Evolutionary conservation across 192 early-diverging fungal genomes (phyloP).

Genomic region (Podila verticillata): DNA sequence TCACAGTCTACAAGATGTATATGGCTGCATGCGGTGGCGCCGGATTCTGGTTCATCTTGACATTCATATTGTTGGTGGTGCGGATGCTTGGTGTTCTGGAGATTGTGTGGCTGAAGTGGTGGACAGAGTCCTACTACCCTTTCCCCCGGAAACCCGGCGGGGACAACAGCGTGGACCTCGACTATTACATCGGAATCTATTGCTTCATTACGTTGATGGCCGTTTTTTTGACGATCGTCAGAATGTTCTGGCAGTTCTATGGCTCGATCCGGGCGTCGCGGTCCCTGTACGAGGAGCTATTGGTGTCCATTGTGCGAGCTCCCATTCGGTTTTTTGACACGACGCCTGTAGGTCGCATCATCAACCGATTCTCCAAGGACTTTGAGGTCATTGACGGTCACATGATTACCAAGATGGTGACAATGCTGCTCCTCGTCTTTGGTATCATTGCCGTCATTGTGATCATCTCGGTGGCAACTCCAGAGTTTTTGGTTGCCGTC

Average conservation of each 20-base stretch:
- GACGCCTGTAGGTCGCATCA: constrained; percentile 85
- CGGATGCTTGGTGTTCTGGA: constrained; percentile 65
- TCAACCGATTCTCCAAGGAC: constrained; percentile 92
- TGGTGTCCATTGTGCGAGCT: constrained; percentile 70
- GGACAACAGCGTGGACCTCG: constrained; percentile 25
- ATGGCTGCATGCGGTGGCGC: constrained; percentile 68
- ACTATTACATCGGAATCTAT: constrained; percentile 71
- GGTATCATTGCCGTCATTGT: constrained; percentile 60
- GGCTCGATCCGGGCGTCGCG: constrained; percentile 68
- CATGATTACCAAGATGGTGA: constrained; percentile 61
- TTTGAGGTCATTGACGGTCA: constrained; percentile 80
- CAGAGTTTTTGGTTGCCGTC: constrained; percentile 70
- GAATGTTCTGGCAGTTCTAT: constrained; percentile 56
- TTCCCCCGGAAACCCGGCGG: constrained; percentile 2
- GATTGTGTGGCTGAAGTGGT: constrained; percentile 72
- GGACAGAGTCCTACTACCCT: constrained; percentile 38
- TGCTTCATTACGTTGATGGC: constrained; percentile 55
- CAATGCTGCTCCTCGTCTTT: constrained; percentile 58
- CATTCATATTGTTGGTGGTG: constrained; percentile 48
- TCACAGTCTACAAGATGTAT: constrained; percentile 81
- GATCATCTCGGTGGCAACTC: constrained; percentile 69
- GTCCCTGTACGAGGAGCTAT: constrained; percentile 62
- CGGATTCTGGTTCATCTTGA: constrained; percentile 68
- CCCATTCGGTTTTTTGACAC: constrained; percentile 91
- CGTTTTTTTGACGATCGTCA: constrained; percentile 49